phyloP scores from a whole-genome alignment of 2,329 filamentous ascomycete species.

The Aschersonia sp. region DNA sequence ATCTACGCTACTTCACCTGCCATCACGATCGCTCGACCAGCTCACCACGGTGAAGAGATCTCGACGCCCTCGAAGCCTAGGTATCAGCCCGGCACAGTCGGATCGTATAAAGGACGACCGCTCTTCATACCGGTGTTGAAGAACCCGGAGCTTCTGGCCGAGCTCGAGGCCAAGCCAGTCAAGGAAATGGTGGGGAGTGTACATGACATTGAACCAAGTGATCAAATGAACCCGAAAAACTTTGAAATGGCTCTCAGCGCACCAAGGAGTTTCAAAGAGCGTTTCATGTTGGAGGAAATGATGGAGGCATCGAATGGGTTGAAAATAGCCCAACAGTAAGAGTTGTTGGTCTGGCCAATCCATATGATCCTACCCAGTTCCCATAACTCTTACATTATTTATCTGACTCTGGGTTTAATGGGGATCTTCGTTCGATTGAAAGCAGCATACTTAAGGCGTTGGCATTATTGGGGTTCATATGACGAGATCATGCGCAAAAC shows the following conservation, averaged over 20 bases:
- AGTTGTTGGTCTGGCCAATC: too few relatives aligned
- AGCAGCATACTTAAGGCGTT: too few relatives aligned
- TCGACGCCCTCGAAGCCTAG: slow-evolving; percentile 17
- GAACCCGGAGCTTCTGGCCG: slow-evolving; percentile 31
- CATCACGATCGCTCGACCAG: slow-evolving; percentile 18
- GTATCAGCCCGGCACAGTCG: slow-evolving; percentile 26
- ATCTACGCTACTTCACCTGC: slow-evolving; percentile 29
- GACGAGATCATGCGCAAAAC: too few relatives aligned
- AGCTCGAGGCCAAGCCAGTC: slow-evolving; percentile 33
- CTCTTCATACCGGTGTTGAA: slow-evolving; percentile 37
- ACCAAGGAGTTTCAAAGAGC: slow-evolving; percentile 32
- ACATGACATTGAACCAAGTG: slow-evolving; percentile 34
- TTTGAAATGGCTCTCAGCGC: slow-evolving; percentile 23
- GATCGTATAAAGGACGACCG: slow-evolving; percentile 39
- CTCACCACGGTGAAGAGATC: slow-evolving; percentile 9
- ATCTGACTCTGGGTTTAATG: too few relatives aligned
- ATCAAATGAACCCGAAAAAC: background rate
- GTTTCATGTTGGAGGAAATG: slow-evolving; percentile 33
- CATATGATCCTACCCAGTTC: too few relatives aligned
- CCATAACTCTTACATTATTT: too few relatives aligned
- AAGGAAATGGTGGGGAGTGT: slow-evolving; percentile 38
- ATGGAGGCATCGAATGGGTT: slow-evolving; percentile 13
- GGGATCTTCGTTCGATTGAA: too few relatives aligned
- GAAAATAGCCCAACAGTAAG: background rate
- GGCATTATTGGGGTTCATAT: too few relatives aligned